phyloP scores from a whole-genome alignment of 768 basidiomycete genomes.

The Lactifluus subvellereus region DNA sequence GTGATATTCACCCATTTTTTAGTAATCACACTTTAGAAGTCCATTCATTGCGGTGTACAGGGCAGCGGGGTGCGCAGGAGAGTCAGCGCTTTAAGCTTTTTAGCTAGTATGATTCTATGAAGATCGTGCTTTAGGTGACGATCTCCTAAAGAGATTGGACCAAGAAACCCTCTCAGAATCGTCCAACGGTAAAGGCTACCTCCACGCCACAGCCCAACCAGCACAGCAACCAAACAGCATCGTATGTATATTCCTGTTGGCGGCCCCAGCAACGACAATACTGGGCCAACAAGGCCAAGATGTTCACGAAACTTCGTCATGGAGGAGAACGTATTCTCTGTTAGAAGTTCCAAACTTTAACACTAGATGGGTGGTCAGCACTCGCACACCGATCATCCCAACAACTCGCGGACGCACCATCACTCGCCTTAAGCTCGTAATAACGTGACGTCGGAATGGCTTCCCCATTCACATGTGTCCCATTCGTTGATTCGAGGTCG shows the following conservation, averaged over 20 bases:
- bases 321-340: conserved; percentile 79
- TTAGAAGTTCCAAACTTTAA: conserved; percentile 80
- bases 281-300: background rate
- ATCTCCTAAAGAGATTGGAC: too few relatives aligned
- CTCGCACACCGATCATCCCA: conserved; percentile 6
- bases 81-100: too few relatives aligned
- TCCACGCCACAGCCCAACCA: too few relatives aligned
- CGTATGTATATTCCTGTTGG: background rate
- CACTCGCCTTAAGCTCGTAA: conserved; percentile 73
- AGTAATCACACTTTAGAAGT: too few relatives aligned
- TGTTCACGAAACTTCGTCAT: conserved; percentile 54
- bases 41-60: too few relatives aligned
- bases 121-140: too few relatives aligned
- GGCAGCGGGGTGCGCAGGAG: too few relatives aligned
- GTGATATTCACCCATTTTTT: too few relatives aligned
- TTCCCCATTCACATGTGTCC: conserved; percentile 86
- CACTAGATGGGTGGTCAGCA: conserved; percentile 39
- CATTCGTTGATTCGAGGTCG: conserved; percentile 97
- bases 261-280: background rate
- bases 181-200: too few relatives aligned
- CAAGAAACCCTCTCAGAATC: too few relatives aligned
- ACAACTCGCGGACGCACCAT: conserved; percentile 48
- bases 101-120: too few relatives aligned
- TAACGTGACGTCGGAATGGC: conserved; percentile 80
- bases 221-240: background rate